Evolutionary conservation across 148 eudicot genomes (phyloP), one percentile per base, ranked within the genome.

Genomic region (Mesembryanthemum crystallinum): DNA sequence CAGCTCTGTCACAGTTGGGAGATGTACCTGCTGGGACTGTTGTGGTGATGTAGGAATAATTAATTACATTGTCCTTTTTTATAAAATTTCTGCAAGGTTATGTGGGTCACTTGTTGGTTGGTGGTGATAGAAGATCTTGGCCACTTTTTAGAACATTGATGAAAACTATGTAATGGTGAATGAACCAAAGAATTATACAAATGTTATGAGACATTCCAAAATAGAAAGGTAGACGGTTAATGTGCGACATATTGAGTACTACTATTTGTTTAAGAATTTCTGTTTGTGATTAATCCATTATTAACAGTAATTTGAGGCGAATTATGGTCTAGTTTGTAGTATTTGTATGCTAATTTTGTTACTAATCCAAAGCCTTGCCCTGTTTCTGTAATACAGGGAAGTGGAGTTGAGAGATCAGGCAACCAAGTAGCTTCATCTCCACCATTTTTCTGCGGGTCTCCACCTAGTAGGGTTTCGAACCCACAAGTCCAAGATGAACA

Each of bases 371-470:
- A 62, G 17, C n/a, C n/a, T n/a, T n/a, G n/a, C n/a, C n/a, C n/a
- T n/a, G n/a, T n/a, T 8, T 32, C 60, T 29, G 18, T 7, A 42
- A 71, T 21, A 24, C 77, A 87, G 91, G 87, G 85, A 57, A 76
- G 75, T 62, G 82, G 79, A 45, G 71, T 55, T 2, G 88, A 85
- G 35, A 82, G 64, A 69, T 73, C 90, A 27, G 47, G 70, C 47
- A 67, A 67, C 37, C 82, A 81, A 71, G 77, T 84, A 64, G 83
- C 87, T 71, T 79, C 86, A 29, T 85, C 96, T 32, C 96, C 96
- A 7, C 92, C 92, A 58, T 91, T 87, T 78, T 90, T 82, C 69
- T 61, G 57, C n/a, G 92, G 96, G 33, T 91, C 96, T 28, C 96
- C 96, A 9, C 96, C 96, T 3, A 83, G 58, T 39, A 83, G 96